Conservation (phyloP, 1,284 basidiomycete species). For the Apiotrichum siamense region DNA sequence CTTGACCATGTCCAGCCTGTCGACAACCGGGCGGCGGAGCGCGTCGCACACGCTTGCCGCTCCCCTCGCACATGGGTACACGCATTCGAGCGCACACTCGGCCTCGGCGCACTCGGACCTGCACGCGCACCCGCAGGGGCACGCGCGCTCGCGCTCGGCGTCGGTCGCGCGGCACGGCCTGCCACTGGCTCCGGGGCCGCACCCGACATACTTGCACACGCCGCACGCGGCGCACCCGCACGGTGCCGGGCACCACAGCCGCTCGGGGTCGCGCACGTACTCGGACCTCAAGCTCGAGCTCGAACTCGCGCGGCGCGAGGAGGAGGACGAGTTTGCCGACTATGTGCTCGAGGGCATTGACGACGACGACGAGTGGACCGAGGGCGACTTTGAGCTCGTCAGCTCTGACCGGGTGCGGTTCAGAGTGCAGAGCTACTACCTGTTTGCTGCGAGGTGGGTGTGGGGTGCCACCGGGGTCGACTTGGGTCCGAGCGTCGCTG, state of each 20-base stretch:
- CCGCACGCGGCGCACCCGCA: not conserved
- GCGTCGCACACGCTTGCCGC: too few relatives aligned
- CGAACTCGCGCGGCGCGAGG: not conserved
- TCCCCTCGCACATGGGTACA: too few relatives aligned
- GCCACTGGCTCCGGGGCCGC: not conserved
- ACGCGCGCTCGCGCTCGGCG: not conserved
- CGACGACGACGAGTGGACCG: constrained; percentile 12
- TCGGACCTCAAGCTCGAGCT: not conserved
- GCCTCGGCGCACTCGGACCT: not conserved
- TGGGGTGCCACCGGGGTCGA: not conserved
- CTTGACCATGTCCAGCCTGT: too few relatives aligned
- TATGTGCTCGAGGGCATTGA: not conserved
- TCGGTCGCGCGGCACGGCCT: not conserved
- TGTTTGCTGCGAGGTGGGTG: constrained; percentile 12
- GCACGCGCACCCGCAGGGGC: not conserved
- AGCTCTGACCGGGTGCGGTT: constrained; percentile 12
- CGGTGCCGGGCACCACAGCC: not conserved
- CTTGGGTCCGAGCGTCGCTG: too few relatives aligned
- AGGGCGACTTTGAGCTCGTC: constrained; percentile 18
- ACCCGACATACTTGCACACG: not conserved
- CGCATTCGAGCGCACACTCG: not conserved
- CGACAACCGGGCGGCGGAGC: too few relatives aligned
- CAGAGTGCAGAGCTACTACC: constrained; percentile 13
- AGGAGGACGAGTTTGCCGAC: not conserved
- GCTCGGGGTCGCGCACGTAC: not conserved